Percentiles rank a stretch among this genome's conserved stretches.
Conservation (phyloP, 2,329 filamentous ascomycete species). For the Pseudogymnoascus sp. region DNA sequence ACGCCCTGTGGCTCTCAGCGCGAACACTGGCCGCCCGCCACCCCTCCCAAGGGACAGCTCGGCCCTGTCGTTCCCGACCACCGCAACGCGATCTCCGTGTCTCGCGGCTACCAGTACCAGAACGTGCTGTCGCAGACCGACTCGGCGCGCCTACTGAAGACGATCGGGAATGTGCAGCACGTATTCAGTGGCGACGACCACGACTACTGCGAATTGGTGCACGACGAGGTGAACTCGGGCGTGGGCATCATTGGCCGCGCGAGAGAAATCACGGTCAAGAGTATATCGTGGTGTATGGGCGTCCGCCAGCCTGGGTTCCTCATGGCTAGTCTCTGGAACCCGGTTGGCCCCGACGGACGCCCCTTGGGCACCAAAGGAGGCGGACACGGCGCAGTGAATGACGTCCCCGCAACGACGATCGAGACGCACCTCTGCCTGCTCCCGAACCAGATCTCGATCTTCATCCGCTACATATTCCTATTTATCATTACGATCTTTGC, state of each 20-base stretch:
- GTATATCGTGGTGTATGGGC: slow-evolving; percentile 93
- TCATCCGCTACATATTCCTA: slow-evolving; percentile 67
- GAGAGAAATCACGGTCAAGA: slow-evolving; percentile 88
- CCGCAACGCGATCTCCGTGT: slow-evolving; percentile 69
- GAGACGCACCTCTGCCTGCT: slow-evolving; percentile 88
- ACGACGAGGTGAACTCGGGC: slow-evolving; percentile 53
- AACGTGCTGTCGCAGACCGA: slow-evolving; percentile 77
- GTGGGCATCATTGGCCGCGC: slow-evolving; percentile 44
- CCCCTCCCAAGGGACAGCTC: slow-evolving; percentile 50
- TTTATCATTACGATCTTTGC: slow-evolving; percentile 44
- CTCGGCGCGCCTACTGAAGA: slow-evolving; percentile 66
- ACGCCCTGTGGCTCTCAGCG: slow-evolving; percentile 82
- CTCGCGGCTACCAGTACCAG: slow-evolving; percentile 87
- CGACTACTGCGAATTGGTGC: slow-evolving; percentile 88
- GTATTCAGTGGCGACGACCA: slow-evolving; percentile 96
- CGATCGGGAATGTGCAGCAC: slow-evolving; percentile 72
- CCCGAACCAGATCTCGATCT: slow-evolving; percentile 78
- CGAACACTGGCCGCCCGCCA: slow-evolving; percentile 71
- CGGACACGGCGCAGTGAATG: slow-evolving; percentile 25
- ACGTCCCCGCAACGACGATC: slow-evolving; percentile 49
- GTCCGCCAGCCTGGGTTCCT: slow-evolving; percentile 80
- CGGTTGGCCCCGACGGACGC: slow-evolving; percentile 55
- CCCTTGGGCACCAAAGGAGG: slow-evolving; percentile 30
- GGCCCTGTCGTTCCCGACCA: slow-evolving; percentile 52
- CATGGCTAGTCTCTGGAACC: slow-evolving; percentile 87